Evolutionary conservation across 2,329 filamentous ascomycete species (phyloP).

Genomic region (Colletotrichum sp.): DNA sequence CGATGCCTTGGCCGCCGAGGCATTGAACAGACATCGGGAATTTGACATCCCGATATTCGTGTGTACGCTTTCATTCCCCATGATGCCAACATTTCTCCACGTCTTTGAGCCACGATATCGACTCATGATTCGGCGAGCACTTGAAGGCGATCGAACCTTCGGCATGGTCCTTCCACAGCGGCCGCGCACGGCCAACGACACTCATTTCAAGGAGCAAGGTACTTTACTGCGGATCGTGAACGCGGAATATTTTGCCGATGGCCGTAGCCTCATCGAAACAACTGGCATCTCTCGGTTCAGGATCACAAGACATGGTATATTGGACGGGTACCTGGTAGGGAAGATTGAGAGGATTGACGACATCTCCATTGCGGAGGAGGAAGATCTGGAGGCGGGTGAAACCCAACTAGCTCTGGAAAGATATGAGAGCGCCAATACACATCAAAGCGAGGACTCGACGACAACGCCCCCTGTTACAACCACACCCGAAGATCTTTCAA

Average conservation of each 20-base stretch:
- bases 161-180: slow-evolving; percentile 83
- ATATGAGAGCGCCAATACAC: slow-evolving; percentile 12
- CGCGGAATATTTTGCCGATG: slow-evolving; percentile 76
- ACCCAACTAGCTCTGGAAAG: slow-evolving; percentile 36
- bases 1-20: slow-evolving; percentile 61
- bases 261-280: slow-evolving; percentile 81
- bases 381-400: slow-evolving; percentile 75
- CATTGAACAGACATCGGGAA: slow-evolving; percentile 59
- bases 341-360: slow-evolving; percentile 80
- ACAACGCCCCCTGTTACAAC: background rate
- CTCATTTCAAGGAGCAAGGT: slow-evolving; percentile 73
- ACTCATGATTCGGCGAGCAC: slow-evolving; percentile 82
- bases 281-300: slow-evolving; percentile 79
- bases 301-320: slow-evolving; percentile 65
- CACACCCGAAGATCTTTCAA: slow-evolving; percentile 44
- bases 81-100: slow-evolving; percentile 84
- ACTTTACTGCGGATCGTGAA: slow-evolving; percentile 80
- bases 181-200: slow-evolving; percentile 34
- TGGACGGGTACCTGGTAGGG: slow-evolving; percentile 83
- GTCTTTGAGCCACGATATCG: slow-evolving; percentile 94
- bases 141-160: slow-evolving; percentile 78
- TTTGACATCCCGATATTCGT: slow-evolving; percentile 77
- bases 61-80: slow-evolving; percentile 81
- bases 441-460: slow-evolving; percentile 3
- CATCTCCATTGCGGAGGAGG: slow-evolving; percentile 81